Conservation (phyloP, 2,329 filamentous ascomycete species). For the Pseudomassariella vexata region DNA sequence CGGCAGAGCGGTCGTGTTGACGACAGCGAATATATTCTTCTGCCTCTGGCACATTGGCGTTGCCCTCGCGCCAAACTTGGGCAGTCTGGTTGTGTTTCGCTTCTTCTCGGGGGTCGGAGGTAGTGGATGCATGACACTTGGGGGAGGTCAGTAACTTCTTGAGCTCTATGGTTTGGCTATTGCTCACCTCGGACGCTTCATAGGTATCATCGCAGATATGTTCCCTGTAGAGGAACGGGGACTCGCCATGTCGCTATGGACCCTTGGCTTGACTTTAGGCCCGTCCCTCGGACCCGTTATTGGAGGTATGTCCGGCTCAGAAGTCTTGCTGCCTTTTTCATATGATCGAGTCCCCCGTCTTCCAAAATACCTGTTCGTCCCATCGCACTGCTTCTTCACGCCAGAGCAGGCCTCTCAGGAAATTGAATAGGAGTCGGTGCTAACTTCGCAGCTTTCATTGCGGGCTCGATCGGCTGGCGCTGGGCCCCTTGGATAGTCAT, state of each 20-base stretch:
- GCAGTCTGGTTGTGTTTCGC: constrained; percentile 51
- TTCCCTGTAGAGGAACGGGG: constrained; percentile 41
- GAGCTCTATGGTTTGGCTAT: no score
- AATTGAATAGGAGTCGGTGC: no score
- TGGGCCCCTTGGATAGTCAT: constrained; percentile 49
- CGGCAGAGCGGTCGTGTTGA: constrained; percentile 52
- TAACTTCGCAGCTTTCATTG: constrained; percentile 45
- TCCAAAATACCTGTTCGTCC: no score
- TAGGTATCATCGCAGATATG: constrained; percentile 50
- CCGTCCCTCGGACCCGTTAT: constrained; percentile 1
- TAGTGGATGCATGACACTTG: constrained; percentile 47
- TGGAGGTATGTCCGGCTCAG: no score
- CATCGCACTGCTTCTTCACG: no score
- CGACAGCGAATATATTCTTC: constrained; percentile 53
- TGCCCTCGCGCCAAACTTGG: constrained; percentile 50
- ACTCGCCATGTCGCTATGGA: constrained; percentile 44
- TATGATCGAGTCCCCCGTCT: no score
- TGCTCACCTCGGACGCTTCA: no score
- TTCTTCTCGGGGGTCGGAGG: constrained; percentile 56
- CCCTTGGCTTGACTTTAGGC: constrained; percentile 37
- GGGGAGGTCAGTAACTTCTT: no score
- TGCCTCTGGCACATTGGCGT: constrained; percentile 59
- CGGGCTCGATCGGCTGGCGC: constrained; percentile 43
- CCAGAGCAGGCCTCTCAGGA: no score
- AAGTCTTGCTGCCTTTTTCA: background rate